Evolutionary conservation across 108 stramenopile species (phyloP), one percentile per base, ranked within the genome.

Genomic region (Nitzschia sp.): DNA sequence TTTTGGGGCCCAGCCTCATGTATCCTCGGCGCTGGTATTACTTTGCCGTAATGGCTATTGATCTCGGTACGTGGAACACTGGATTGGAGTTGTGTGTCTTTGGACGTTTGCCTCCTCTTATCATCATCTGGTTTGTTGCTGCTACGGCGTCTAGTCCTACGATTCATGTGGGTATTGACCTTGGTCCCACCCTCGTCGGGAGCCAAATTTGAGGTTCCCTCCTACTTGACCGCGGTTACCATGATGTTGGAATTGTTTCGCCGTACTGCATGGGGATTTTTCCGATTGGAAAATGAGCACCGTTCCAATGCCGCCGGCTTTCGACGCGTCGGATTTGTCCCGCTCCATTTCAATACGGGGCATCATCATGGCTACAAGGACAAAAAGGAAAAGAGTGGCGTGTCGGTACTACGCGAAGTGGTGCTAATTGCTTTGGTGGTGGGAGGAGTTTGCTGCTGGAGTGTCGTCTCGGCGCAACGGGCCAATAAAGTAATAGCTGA

Each of bases 241-340:
- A 90, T 95, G 87, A 69, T 82, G 31, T 61, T 93, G 23, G 96
- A 97, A 61, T 70, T 97, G 19, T 80, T 90, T 36, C 85, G 96
- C 24, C 76, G 96, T 42, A 94, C 91, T 18, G 69, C 94, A 51
- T 97, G 96, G 96, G 91, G 93, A 28, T 92, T 95, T 71, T 88
- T 97, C 23, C 88, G 96, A 21, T 69, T 97, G 55, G 96, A 97
- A 70, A 89, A 95, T 64, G 95, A 95, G 51, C 91, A 93, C 54
- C 78, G 91, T 19, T 82, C 79, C 77, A 95, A 93, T 64, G 89
- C 90, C 23, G 70, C 70, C 32, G 89, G 87, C 18, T 95, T 75
- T 72, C 82, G 95, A 48, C 77, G 95, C 38, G 95, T 95, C 25
- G 77, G 78, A 57, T 89, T 95, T 59, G 95, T 95, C 5, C 95